A percentile compares a stretch with the other conserved stretches of the same genome.
These are phyloP conservation scores for Taphrina deformans DNA, from an alignment of 1,139 yeast genomes.

Conservation along the genomic window DNA sequence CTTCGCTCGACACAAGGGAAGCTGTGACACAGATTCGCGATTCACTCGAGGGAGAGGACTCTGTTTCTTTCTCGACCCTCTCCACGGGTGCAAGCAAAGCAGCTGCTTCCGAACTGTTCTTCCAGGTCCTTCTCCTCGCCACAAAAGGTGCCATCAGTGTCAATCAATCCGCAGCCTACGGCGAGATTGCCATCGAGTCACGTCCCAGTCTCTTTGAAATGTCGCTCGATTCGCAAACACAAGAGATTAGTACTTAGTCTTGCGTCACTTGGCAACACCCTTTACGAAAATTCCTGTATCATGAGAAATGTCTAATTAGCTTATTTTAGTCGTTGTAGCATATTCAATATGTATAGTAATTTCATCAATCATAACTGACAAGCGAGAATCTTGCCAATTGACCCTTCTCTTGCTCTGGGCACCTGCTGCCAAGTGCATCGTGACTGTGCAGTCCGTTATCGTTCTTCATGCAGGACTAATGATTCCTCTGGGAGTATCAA, in stretches of 20 bases:
- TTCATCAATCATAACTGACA: not conserved
- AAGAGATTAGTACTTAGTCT: not conserved
- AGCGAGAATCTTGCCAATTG: no score
- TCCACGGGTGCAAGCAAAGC: conserved; percentile 42
- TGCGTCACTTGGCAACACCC: not conserved
- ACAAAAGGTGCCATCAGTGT: conserved; percentile 69
- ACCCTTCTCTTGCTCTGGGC: no score
- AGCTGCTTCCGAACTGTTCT: conserved; percentile 74
- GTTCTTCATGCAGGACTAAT: no score
- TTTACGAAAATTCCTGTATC: not conserved
- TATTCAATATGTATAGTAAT: not conserved
- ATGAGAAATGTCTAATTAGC: not conserved
- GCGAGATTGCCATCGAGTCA: conserved; percentile 54
- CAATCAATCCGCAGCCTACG: conserved; percentile 62
- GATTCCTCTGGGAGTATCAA: no score
- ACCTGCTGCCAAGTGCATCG: no score
- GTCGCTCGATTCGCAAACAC: conserved; percentile 14
- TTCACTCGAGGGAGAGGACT: not conserved
- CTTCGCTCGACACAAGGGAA: conserved; percentile 9
- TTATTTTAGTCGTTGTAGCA: not conserved
- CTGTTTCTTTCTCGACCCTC: conserved; percentile 19
- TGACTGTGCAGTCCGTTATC: no score
- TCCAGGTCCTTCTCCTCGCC: conserved; percentile 79
- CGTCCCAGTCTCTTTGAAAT: conserved; percentile 10
- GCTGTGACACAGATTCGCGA: conserved; percentile 9